These are phyloP conservation scores for Senecio squalidus DNA, from an alignment of 140 eudicot genomes.

Conservation along the genomic window DNA sequence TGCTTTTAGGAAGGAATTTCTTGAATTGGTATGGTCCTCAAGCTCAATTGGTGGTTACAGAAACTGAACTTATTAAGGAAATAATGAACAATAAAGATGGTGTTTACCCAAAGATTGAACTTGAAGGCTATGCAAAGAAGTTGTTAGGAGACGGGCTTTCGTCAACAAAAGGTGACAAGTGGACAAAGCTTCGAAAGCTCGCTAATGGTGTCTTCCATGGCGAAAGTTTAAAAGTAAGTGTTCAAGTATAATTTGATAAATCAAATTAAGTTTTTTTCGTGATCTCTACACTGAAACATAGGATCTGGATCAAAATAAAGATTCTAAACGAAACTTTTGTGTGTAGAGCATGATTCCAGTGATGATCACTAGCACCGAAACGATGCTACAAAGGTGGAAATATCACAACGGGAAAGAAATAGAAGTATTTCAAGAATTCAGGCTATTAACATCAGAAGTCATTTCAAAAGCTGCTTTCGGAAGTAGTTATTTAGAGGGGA, in stretches of 20 bases:
- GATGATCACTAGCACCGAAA: conserved; percentile 30
- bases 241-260: too few relatives aligned
- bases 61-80: conserved; percentile 35
- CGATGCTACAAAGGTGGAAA: conserved; percentile 43
- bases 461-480: conserved; percentile 52
- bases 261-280: too few relatives aligned
- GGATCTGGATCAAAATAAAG: not conserved
- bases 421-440: conserved; percentile 49
- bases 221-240: conserved; percentile 40
- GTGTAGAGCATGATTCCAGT: conserved; percentile 44
- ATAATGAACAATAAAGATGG: conserved; percentile 42
- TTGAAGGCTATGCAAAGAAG: conserved; percentile 52
- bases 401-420: conserved; percentile 39
- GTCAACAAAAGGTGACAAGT: conserved; percentile 39
- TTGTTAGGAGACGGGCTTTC: conserved; percentile 50
- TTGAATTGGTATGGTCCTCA: conserved; percentile 48
- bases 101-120: conserved; percentile 36
- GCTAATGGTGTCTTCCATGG: conserved; percentile 49
- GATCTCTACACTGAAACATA: not conserved
- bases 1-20: conserved; percentile 28
- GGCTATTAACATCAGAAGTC: conserved; percentile 40
- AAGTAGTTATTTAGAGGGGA: conserved; percentile 47
- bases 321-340: conserved; percentile 1
- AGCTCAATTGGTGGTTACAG: conserved; percentile 55
- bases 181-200: conserved; percentile 49